A percentile compares a stretch with the other conserved stretches of the same genome.
Conservation (phyloP, 495 filamentous ascomycete species). For the Xylaria scruposa region DNA sequence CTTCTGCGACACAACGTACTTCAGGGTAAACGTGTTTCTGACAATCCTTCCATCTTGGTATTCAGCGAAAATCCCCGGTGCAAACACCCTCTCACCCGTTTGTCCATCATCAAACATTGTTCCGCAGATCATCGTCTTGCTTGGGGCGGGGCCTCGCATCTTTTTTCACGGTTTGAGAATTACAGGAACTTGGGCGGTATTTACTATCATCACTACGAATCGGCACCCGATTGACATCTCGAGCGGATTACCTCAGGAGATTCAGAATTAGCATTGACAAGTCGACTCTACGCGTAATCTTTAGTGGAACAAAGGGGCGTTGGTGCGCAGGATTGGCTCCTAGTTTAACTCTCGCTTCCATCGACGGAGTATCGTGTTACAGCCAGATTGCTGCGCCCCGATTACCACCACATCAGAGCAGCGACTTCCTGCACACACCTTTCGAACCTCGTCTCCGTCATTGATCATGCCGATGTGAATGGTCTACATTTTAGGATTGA, state of each 20-base stretch:
- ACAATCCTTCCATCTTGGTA: conserved; percentile 2
- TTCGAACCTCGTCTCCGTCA: conserved; percentile 3
- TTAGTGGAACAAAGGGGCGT: not conserved
- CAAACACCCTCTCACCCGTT: conserved; percentile 13
- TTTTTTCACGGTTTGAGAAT: conserved; percentile 7
- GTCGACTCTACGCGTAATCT: conserved; percentile 1
- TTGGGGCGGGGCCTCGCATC: conserved; percentile 20
- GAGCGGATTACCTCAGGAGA: not conserved
- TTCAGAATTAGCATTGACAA: not conserved
- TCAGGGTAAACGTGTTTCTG: conserved; percentile 24
- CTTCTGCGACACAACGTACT: conserved; percentile 29
- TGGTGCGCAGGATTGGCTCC: not conserved
- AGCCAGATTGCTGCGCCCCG: conserved; percentile 30
- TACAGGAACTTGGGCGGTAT: not conserved
- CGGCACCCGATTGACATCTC: conserved; percentile 1
- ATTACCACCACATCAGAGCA: conserved; percentile 24
- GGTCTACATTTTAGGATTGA: conserved; percentile 8
- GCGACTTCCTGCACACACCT: not conserved
- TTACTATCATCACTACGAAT: not conserved
- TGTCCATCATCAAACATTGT: conserved; percentile 25
- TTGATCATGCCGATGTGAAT: conserved; percentile 22
- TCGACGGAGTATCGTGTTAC: conserved; percentile 23
- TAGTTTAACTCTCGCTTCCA: not conserved
- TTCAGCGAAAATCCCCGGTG: conserved; percentile 11
- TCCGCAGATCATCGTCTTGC: conserved; percentile 25